These are phyloP conservation scores for Cercophora sp. DNA, from an alignment of 495 filamentous ascomycete species.

Conservation along the genomic window DNA sequence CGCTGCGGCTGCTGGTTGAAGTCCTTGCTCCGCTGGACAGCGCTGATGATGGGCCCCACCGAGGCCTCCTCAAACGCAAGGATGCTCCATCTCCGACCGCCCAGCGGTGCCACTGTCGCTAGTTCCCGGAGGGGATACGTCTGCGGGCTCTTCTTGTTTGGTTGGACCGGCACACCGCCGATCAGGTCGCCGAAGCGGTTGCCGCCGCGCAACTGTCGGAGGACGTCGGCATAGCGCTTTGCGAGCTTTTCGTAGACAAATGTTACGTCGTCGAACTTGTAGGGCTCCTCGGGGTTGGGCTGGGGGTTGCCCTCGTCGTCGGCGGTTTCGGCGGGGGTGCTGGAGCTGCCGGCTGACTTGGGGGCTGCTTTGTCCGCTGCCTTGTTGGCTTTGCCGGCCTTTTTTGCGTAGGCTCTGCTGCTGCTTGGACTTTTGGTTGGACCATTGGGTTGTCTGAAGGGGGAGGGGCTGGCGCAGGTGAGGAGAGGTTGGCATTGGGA, in stretches of 20 bases:
- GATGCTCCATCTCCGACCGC: constrained; percentile 62
- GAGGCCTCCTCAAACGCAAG: constrained; percentile 54
- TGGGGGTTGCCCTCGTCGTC: no score
- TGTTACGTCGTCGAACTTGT: constrained; percentile 63
- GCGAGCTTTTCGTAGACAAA: constrained; percentile 54
- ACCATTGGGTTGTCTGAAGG: no score
- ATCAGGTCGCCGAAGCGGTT: constrained; percentile 64
- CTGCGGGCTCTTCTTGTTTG: constrained; percentile 42
- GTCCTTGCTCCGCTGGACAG: constrained; percentile 59
- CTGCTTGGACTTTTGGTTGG: background rate
- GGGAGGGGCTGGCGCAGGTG: no score
- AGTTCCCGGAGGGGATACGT: constrained; percentile 63
- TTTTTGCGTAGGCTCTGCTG: background rate
- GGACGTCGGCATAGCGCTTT: constrained; percentile 55
- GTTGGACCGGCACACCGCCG: constrained; percentile 59
- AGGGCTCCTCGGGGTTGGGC: constrained; percentile 44
- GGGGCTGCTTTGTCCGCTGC: background rate
- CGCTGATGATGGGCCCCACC: constrained; percentile 66
- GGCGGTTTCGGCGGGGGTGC: background rate
- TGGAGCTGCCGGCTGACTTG: background rate
- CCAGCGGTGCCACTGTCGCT: constrained; percentile 71
- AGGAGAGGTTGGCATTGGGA: no score
- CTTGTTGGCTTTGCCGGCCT: background rate
- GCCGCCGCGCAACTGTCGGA: constrained; percentile 55
- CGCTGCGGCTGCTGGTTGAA: constrained; percentile 72